These are phyloP conservation scores for Talaromyces nanjingensis DNA, from an alignment of 495 filamentous ascomycete genomes.

Conservation along the genomic window DNA sequence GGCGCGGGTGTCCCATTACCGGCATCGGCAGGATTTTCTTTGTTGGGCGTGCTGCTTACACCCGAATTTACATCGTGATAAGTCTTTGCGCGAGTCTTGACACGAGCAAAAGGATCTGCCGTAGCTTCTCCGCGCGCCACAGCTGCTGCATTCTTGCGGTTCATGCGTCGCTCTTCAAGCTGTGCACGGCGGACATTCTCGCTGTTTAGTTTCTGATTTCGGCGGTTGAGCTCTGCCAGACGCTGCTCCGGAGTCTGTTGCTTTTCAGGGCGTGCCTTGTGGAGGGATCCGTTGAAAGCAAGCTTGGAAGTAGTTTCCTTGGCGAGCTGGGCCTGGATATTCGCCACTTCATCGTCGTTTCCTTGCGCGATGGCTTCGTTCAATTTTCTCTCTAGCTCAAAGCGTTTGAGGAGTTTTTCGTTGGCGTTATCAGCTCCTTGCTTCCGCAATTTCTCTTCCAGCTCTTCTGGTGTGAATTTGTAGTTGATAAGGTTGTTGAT, in stretches of 20 bases:
- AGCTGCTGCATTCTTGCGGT: constrained; percentile 50
- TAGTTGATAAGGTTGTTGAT: constrained; percentile 75
- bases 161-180: constrained; percentile 62
- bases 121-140: constrained; percentile 46
- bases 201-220: constrained; percentile 71
- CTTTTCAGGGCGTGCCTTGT: constrained; percentile 34
- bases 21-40: constrained; percentile 24
- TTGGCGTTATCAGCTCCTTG: constrained; percentile 56
- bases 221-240: constrained; percentile 65
- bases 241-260: constrained; percentile 59
- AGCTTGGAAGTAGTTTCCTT: constrained; percentile 60
- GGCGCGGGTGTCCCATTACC: constrained; percentile 34
- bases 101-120: constrained; percentile 52
- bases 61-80: constrained; percentile 49
- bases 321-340: constrained; percentile 60
- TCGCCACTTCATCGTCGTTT: constrained; percentile 51
- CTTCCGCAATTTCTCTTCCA: constrained; percentile 67
- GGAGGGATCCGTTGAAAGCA: constrained; percentile 57
- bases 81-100: constrained; percentile 55
- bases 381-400: constrained; percentile 51
- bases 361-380: constrained; percentile 57
- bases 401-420: constrained; percentile 55
- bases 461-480: constrained; percentile 69
- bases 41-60: constrained; percentile 14
- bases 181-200: constrained; percentile 82